phyloP scores from a whole-genome alignment of 768 basidiomycete genomes.

The Holtermanniella nyarrowii region DNA sequence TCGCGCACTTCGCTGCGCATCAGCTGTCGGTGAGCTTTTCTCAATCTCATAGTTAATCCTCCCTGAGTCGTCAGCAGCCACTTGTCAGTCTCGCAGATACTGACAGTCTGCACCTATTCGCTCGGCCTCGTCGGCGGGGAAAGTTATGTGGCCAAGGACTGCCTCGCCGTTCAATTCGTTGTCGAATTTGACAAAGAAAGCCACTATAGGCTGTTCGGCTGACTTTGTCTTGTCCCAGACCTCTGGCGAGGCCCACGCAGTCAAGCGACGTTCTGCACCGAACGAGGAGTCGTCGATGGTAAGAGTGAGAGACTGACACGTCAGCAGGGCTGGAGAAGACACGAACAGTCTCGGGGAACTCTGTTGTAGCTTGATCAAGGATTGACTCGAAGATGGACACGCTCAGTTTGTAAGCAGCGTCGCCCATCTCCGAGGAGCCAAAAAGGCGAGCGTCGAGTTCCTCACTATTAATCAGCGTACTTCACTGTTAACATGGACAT shows the following conservation, averaged over 20 bases:
- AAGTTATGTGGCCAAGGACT: constrained; percentile 42
- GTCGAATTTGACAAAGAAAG: constrained; percentile 46
- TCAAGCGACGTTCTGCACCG: constrained; percentile 45
- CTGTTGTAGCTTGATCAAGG: constrained; percentile 49
- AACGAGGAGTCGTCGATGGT: constrained; percentile 38
- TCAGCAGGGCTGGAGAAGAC: not conserved
- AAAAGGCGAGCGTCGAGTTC: constrained; percentile 81
- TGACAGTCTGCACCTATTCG: no score
- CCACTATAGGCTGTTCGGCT: constrained; percentile 11
- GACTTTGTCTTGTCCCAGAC: constrained; percentile 9
- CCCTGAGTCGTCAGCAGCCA: constrained; percentile 46
- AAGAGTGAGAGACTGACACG: constrained; percentile 3
- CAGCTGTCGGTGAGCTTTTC: constrained; percentile 5
- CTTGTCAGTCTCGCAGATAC: no score
- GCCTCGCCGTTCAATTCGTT: constrained; percentile 46
- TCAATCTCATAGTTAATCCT: constrained; percentile 52
- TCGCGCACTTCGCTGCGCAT: constrained; percentile 7
- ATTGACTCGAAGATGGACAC: constrained; percentile 60
- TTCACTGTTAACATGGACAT: not conserved
- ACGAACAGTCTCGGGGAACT: constrained; percentile 60
- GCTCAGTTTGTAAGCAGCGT: constrained; percentile 65
- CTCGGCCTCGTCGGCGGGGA: constrained; percentile 38
- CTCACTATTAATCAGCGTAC: constrained; percentile 27
- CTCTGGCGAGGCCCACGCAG: constrained; percentile 59
- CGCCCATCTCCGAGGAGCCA: constrained; percentile 55